A percentile compares a stretch with the other conserved stretches of the same genome.
Evolutionary conservation across 1,139 yeast species (phyloP).

Genomic region (Yamadazyma taylorii): DNA sequence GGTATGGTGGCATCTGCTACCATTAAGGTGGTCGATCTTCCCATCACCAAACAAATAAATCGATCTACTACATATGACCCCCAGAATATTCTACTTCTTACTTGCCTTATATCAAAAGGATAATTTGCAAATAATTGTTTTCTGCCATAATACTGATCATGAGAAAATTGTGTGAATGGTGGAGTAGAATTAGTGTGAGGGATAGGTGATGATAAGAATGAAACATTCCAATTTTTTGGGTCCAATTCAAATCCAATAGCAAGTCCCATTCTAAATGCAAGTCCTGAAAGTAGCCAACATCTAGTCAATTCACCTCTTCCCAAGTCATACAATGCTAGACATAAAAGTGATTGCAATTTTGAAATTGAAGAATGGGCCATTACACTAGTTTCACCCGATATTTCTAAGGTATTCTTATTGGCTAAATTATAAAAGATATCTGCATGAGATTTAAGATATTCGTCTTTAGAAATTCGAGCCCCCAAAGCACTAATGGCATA

Average conservation of each 20-base stretch:
- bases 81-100: conserved; percentile 16
- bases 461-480: conserved; percentile 11
- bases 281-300: conserved; percentile 15
- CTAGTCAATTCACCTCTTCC: conserved; percentile 13
- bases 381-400: conserved; percentile 7
- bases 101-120: conserved; percentile 13
- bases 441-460: conserved; percentile 3
- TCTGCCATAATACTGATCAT: too few relatives aligned
- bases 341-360: conserved; percentile 13
- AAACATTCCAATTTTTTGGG: conserved; percentile 15
- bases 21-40: conserved; percentile 14
- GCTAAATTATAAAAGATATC: conserved; percentile 9
- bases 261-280: conserved; percentile 13
- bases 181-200: too few relatives aligned
- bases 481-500: conserved; percentile 15
- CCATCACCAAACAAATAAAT: conserved; percentile 15
- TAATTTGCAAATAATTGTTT: conserved; percentile 8
- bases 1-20: conserved; percentile 14
- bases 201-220: conserved; percentile 2
- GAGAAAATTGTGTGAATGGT: too few relatives aligned
- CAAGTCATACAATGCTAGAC: conserved; percentile 14
- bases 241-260: conserved; percentile 15
- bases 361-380: conserved; percentile 11
- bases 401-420: conserved; percentile 4
- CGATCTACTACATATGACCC: conserved; percentile 16